A percentile compares a stretch with the other conserved stretches of the same genome.
Evolutionary conservation across 305 asterid genomes (phyloP).

Genomic region (Fraxinus albicans): DNA sequence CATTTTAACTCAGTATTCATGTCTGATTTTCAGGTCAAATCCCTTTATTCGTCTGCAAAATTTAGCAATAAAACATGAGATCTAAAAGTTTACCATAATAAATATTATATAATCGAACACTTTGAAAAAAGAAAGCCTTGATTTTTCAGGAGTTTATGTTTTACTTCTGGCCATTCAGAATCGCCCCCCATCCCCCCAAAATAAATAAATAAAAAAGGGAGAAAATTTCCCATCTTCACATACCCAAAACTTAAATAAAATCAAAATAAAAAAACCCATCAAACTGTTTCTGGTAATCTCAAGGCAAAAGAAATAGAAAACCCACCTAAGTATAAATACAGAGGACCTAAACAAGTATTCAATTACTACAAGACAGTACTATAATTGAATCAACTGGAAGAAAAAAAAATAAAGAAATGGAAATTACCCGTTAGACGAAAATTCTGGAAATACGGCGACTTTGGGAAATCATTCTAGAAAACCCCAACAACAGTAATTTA

Average conservation of each 20-base stretch:
- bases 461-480: neutral
- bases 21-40: neutral
- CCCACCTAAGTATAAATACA: neutral
- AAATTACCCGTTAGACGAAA: neutral
- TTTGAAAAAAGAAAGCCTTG: neutral
- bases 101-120: neutral
- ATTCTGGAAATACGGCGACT: slow-evolving; percentile 1
- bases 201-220: too few relatives aligned
- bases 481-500: neutral
- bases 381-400: neutral
- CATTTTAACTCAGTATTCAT: neutral
- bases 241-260: neutral
- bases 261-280: neutral
- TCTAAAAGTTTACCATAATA: neutral
- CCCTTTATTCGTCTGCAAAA: neutral
- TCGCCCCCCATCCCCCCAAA: neutral
- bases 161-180: neutral
- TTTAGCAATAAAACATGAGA: neutral
- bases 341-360: neutral
- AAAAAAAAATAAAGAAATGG: neutral
- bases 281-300: neutral
- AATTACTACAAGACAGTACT: neutral
- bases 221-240: neutral
- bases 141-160: neutral
- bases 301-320: neutral